Base-by-base conservation (phyloP, 2,329 filamentous ascomycete species). In the Colletotrichum tropicale region DNA sequence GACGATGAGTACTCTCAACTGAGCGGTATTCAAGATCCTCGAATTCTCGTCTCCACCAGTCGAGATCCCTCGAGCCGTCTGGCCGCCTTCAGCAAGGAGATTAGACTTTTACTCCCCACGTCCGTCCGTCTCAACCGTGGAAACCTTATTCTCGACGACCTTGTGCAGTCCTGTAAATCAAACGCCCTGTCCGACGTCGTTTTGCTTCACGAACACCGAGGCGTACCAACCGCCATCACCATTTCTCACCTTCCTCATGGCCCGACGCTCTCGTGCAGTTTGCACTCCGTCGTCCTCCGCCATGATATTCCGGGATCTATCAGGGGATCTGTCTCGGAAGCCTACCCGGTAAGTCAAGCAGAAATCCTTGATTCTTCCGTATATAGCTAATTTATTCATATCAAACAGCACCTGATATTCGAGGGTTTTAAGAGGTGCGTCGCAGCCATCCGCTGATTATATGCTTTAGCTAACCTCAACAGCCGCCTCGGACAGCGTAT, bases 1-100 rank as follows among this genome's bases (percentile, higher is more conserved):
- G 95, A 98, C 82, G 95, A 98, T 81, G 96, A 98, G 86, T 98
- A 98, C 84, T 92, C 94, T 28, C 93, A 96, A 79, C 91, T 98
- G 1, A 97, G 94, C n/a, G 97, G 97, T 36, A 92, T 98, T 52
- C 92, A 97, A 48, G 97, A 98, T 79, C 96, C 96, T 8, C 58
- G 77, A 3, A 58, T 76, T 5, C 48, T 64, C 34, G 73, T 76
- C 66, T 98, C 96, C 28, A 99, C 97, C 5, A 97, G 94, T 61
- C 92, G 97, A 81, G 94, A 96, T 79, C 96, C 97, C 24, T 96
- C 94, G 34, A 94, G 94, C 64, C 91, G 97, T 70, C 89, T 99
- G 10, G 91, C 92, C n/a, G 93, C 95, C 1, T 99, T 99, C 82
- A 94, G 95, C 34, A 98, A 99, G 83, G 97, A 98, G 84, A 94